Evolutionary conservation across 2,329 filamentous ascomycete genomes (phyloP).

Genomic region (Colletotrichum ledebouriae): DNA sequence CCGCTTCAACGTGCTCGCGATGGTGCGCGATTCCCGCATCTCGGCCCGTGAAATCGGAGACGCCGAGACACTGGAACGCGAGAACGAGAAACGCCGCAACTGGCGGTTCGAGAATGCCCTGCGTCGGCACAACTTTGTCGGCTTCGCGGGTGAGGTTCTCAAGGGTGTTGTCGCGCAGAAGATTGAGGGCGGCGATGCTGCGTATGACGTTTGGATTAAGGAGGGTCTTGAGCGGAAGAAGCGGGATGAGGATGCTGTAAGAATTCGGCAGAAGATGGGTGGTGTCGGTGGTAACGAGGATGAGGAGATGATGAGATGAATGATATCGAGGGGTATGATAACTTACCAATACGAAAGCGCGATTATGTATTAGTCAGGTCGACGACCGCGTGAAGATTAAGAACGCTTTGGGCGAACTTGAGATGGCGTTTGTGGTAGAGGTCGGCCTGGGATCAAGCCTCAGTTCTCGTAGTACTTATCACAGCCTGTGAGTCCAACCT

Average conservation of each 20-base stretch:
- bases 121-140: slow-evolving; percentile 94
- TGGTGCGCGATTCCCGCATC: slow-evolving; percentile 85
- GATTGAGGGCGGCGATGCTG: slow-evolving; percentile 72
- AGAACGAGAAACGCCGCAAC: slow-evolving; percentile 85
- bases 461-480: no score
- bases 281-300: slow-evolving; percentile 36
- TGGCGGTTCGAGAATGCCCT: slow-evolving; percentile 98
- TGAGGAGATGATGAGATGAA: slow-evolving; percentile 41
- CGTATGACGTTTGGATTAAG: slow-evolving; percentile 80
- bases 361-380: no score
- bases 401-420: no score
- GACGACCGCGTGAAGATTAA: no score
- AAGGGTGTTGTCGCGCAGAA: slow-evolving; percentile 87
- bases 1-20: slow-evolving; percentile 94
- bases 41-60: slow-evolving; percentile 87
- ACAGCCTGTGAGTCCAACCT: no score
- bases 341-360: not conserved
- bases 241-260: slow-evolving; percentile 43
- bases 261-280: slow-evolving; percentile 42
- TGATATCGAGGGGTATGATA: slow-evolving; percentile 32
- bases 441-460: no score
- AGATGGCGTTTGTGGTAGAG: no score
- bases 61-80: slow-evolving; percentile 79
- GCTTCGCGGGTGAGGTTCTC: slow-evolving; percentile 90
- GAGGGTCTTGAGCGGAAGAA: slow-evolving; percentile 72